Percentiles rank a stretch among this genome's conserved stretches.
phyloP scores from a whole-genome alignment of 768 basidiomycete species.

The Cystobasidium onofrii region DNA sequence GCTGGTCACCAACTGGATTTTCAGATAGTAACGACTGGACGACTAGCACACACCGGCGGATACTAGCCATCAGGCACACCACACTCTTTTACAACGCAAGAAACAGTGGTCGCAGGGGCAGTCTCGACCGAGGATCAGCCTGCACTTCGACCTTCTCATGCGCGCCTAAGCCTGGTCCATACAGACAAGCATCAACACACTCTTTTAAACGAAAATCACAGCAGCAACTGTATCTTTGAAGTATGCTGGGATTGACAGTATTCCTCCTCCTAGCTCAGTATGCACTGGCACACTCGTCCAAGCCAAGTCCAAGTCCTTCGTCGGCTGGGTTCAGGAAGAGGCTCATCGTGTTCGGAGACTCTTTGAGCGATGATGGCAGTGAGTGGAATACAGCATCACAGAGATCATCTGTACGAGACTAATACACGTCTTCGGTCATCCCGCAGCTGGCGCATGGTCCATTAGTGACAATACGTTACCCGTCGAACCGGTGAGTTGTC shows the following conservation, averaged over 20 bases:
- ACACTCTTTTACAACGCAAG: no score
- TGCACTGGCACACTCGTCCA: not conserved
- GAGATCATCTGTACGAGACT: no score
- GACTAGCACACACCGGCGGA: no score
- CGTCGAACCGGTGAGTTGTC: not conserved
- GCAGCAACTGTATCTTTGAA: not conserved
- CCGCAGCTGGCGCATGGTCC: slow-evolving; percentile 14
- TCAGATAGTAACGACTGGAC: no score
- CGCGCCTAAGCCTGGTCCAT: no score
- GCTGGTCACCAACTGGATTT: no score
- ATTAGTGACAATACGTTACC: not conserved
- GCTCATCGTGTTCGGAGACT: slow-evolving; percentile 29
- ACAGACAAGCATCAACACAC: not conserved
- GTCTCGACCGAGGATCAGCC: no score
- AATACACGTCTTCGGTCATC: no score
- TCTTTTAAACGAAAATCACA: not conserved
- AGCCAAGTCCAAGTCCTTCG: slow-evolving; percentile 3
- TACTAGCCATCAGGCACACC: not conserved
- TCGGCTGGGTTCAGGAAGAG: slow-evolving; percentile 3
- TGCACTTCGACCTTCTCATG: no score
- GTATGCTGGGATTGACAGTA: not conserved
- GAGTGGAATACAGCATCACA: not conserved
- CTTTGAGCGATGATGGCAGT: slow-evolving; percentile 20
- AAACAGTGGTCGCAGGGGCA: no score
- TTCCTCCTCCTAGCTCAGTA: not conserved